Conservation (phyloP, 116 monocot species). For the Papilionanthe hybrid region DNA sequence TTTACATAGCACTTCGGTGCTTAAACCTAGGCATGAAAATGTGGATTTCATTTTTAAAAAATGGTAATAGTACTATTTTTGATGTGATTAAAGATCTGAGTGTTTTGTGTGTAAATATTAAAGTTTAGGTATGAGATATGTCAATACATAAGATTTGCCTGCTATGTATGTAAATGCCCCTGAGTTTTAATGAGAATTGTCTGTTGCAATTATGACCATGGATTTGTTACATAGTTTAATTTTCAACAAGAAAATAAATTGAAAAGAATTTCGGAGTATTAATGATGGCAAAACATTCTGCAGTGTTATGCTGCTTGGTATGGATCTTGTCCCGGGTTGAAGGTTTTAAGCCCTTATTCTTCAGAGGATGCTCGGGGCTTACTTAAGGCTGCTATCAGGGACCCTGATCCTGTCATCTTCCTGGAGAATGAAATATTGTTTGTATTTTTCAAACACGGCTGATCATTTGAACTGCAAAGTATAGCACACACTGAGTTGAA, state of each 20-base stretch:
- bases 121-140: too few relatives aligned
- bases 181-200: too few relatives aligned
- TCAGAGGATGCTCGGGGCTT: constrained; percentile 88
- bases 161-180: too few relatives aligned
- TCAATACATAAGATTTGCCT: too few relatives aligned
- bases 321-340: constrained; percentile 72
- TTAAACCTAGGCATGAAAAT: too few relatives aligned
- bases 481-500: too few relatives aligned
- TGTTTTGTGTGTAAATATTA: too few relatives aligned
- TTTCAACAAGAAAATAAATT: neutral
- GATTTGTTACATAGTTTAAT: neutral
- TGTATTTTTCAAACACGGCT: constrained; percentile 10
- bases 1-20: too few relatives aligned
- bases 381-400: constrained; percentile 81
- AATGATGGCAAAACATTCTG: constrained; percentile 13
- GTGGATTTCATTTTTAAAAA: too few relatives aligned
- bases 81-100: too few relatives aligned
- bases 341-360: constrained; percentile 72
- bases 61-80: too few relatives aligned
- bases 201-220: neutral
- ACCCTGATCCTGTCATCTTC: constrained; percentile 16
- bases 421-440: constrained; percentile 86
- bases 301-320: constrained; percentile 98
- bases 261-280: too few relatives aligned
- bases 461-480: neutral